Base-by-base conservation (phyloP, 192 early-diverging fungal species). In the Bifiguratus adelaidae region DNA sequence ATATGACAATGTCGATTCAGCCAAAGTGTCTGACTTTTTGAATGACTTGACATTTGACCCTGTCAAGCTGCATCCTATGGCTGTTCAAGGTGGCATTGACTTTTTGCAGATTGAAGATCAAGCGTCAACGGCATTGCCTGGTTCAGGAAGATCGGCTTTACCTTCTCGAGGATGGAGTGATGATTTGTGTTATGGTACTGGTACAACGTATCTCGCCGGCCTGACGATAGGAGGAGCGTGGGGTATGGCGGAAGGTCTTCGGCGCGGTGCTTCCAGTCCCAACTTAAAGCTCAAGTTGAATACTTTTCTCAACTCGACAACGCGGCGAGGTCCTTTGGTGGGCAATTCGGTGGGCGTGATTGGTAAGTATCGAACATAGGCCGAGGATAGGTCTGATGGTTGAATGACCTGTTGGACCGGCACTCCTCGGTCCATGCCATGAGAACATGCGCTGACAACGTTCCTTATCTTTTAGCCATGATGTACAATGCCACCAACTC, bases 171-270 rank as follows among this genome's bases (percentile, higher is more conserved):
- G 84, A 27, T 78, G 78, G 75, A 70, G 76, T 30, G 86, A 89
- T 52, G 84, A 86, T 64, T 73, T 89, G 13, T 84, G 82, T 68
- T 89, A 89, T 63, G 86, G 86, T 32, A 85, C 84, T 4, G 86
- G 86, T 11, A 74, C 82, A 4, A 74, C 81, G 55, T 89, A 89
- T 55, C 64, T 89, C 45, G 61, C 77, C 26, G 86, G 83, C 33
- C 60, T 89, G 56, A 60, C 71, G 12, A 58, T 75, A 30, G 86
- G 86, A 55, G 86, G 86, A 41, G 72, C 69, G 3, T 82, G 72
- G 70, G 86, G 86, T 46, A 63, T 89, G 50, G 63, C 79, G 21
- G 84, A 89, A 60, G 86, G 86, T 60, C 56, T 85, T 43, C 74
- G 68, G 19, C 70, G 66, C 37, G 66, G 69, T 2, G 47, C 60